These are phyloP conservation scores for Trapa bicornis DNA, from an alignment of 345 rosid genomes.

Conservation along the genomic window DNA sequence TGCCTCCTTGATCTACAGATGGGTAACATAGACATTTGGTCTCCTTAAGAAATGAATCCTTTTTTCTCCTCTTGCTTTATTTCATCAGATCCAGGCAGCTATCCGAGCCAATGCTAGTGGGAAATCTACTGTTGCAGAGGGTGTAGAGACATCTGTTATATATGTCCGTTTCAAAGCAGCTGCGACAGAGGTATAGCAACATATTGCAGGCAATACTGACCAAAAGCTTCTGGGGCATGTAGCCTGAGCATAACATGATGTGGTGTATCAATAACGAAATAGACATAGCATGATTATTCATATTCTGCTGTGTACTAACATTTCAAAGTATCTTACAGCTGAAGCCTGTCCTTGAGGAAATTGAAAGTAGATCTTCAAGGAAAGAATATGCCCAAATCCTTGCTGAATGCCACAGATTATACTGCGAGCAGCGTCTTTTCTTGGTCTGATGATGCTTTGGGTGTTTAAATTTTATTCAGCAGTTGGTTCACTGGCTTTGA, in stretches of 20 bases:
- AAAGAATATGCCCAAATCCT: slow-evolving; percentile 78
- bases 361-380: slow-evolving; percentile 86
- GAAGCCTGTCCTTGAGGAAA: slow-evolving; percentile 77
- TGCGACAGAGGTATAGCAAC: slow-evolving; percentile 60
- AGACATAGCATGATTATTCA: not conserved
- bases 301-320: not conserved
- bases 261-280: not conserved
- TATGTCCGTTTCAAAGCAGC: slow-evolving; percentile 98
- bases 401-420: slow-evolving; percentile 82
- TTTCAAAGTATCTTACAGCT: slow-evolving; percentile 40
- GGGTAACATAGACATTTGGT: not conserved
- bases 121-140: slow-evolving; percentile 72
- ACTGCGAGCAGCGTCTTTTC: slow-evolving; percentile 88
- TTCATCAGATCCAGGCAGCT: slow-evolving; percentile 70
- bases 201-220: not conserved
- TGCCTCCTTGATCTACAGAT: not conserved
- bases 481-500: slow-evolving; percentile 5
- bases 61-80: slow-evolving; percentile 3
- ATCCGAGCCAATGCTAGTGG: slow-evolving; percentile 53
- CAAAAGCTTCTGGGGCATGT: not conserved
- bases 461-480: slow-evolving; percentile 3
- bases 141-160: slow-evolving; percentile 88
- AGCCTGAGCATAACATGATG: not conserved
- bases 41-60: not conserved
- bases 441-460: slow-evolving; percentile 39